Evolutionary conservation across 2,329 filamentous ascomycete species (phyloP).

Genomic region (Monilinia vaccinii-corymbosi): DNA sequence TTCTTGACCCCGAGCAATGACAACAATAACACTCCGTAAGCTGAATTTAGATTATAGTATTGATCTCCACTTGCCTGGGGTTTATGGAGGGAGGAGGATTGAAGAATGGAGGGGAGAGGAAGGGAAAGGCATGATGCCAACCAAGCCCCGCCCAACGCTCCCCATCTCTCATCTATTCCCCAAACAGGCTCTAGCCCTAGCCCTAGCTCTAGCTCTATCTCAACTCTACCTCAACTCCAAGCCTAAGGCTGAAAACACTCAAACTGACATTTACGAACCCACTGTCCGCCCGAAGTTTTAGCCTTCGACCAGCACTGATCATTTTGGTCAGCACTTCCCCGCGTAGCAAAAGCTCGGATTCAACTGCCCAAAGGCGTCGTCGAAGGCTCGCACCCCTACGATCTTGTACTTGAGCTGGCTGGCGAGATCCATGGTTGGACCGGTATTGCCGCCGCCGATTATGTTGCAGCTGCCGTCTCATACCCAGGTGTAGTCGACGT

Average conservation of each 20-base stretch:
- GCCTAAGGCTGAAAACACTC: background rate
- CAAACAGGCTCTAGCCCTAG: too few relatives aligned
- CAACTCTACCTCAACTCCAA: too few relatives aligned
- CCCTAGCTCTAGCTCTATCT: background rate
- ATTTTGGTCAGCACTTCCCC: background rate
- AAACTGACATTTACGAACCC: background rate
- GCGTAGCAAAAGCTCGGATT: background rate
- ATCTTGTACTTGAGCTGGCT: background rate
- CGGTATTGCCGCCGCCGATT: background rate
- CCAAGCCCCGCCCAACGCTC: too few relatives aligned
- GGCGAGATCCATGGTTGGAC: too few relatives aligned
- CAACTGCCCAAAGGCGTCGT: background rate
- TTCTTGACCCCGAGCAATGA: too few relatives aligned
- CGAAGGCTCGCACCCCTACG: background rate
- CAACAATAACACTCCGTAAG: too few relatives aligned
- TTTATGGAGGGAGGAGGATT: too few relatives aligned
- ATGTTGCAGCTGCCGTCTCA: background rate
- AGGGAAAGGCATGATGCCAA: too few relatives aligned
- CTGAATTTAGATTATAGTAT: too few relatives aligned
- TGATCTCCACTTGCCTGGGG: too few relatives aligned
- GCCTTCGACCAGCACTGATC: background rate
- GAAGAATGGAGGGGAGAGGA: too few relatives aligned
- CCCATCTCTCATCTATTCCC: too few relatives aligned
- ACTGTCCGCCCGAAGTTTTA: background rate
- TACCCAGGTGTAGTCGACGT: background rate